phyloP scores from a whole-genome alignment of 169 alveolate genomes.

The Eimeria mitis region DNA sequence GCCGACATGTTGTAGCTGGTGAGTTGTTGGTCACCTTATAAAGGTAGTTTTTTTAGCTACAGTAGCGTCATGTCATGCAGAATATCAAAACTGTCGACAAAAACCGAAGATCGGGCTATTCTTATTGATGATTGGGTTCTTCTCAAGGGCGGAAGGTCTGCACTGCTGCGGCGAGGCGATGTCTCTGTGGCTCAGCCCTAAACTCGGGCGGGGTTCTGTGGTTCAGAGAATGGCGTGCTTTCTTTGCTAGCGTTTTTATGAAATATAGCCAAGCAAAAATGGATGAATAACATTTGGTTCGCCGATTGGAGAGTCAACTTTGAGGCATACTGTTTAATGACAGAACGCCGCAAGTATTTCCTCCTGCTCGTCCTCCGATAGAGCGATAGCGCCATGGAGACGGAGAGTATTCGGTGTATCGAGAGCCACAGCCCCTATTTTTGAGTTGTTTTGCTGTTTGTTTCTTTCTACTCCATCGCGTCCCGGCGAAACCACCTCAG shows the following conservation, averaged over 20 bases:
- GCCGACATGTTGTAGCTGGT: not conserved
- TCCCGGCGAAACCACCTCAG: not conserved
- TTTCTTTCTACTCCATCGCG: not conserved
- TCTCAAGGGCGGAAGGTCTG: constrained; percentile 11
- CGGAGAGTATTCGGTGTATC: constrained; percentile 44
- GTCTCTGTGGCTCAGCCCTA: constrained; percentile 67
- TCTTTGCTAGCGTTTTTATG: not conserved
- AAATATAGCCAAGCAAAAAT: constrained; percentile 8
- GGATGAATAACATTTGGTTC: not conserved
- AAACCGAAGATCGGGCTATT: not conserved
- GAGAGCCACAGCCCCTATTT: not conserved
- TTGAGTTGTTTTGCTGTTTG: not conserved
- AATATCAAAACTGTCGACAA: not conserved
- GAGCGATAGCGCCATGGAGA: constrained; percentile 52
- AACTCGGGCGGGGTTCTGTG: constrained; percentile 43
- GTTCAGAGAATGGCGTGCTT: constrained; percentile 18
- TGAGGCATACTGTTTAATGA: constrained; percentile 7
- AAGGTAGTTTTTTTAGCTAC: not conserved
- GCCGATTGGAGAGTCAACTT: constrained; percentile 9
- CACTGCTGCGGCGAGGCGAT: constrained; percentile 54
- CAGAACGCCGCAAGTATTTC: constrained; percentile 13
- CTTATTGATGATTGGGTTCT: not conserved
- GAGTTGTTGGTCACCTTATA: not conserved
- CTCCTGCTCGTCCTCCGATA: constrained; percentile 45
- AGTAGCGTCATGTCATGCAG: not conserved